Conservation (phyloP, 2,329 filamentous ascomycete genomes). For the Trichoderma sp. region DNA sequence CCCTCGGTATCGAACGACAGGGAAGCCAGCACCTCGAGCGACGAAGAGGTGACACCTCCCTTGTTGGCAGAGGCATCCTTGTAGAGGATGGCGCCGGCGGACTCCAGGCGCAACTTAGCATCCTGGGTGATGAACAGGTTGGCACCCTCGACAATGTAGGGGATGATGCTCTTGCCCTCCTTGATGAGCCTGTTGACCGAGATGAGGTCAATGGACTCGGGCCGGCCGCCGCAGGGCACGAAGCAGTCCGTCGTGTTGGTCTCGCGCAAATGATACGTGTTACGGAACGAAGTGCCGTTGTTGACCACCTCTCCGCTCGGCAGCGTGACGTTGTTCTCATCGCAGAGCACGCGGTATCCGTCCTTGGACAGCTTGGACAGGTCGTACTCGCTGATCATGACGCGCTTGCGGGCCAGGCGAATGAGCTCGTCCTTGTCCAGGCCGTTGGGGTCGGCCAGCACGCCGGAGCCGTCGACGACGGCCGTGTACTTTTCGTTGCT, state of each 20-base stretch:
- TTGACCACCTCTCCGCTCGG: conserved; percentile 82
- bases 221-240: conserved; percentile 93
- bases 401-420: conserved; percentile 80
- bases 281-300: conserved; percentile 95
- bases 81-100: conserved; percentile 92
- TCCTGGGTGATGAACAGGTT: conserved; percentile 99
- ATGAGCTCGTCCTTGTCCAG: conserved; percentile 81
- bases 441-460: conserved; percentile 89
- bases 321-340: conserved; percentile 86
- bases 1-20: conserved; percentile 89
- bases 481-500: conserved; percentile 94
- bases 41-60: conserved; percentile 96
- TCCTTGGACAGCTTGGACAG: conserved; percentile 79
- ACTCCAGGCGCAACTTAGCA: conserved; percentile 90
- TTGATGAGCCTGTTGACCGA: conserved; percentile 86
- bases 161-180: conserved; percentile 82
- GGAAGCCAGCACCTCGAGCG: conserved; percentile 91
- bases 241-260: conserved; percentile 80
- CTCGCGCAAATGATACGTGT: conserved; percentile 90
- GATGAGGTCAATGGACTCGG: conserved; percentile 92
- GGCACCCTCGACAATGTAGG: conserved; percentile 96
- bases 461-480: conserved; percentile 94
- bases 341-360: conserved; percentile 89
- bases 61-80: conserved; percentile 99
- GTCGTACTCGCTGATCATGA: conserved; percentile 90